Base-by-base conservation (phyloP, 805 yeast species). In the Saccharomycopsis sp. region DNA sequence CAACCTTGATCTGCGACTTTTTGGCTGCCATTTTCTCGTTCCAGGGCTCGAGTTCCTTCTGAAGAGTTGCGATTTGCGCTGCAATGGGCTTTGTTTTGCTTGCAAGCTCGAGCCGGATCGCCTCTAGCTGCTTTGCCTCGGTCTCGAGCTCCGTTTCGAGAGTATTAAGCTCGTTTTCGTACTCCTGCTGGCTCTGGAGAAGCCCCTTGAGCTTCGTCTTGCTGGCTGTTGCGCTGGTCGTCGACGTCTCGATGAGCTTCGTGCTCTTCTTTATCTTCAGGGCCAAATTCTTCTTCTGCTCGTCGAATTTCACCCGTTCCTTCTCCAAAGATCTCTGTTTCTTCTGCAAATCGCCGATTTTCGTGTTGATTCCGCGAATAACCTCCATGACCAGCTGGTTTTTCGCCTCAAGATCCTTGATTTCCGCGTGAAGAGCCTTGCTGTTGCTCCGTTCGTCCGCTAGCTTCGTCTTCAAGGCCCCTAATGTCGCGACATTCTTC, bases 1-100 rank as follows among this genome's bases (percentile, higher is more conserved):
- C 80, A n/a, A 89, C 78, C 55, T 84, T 80, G 5, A 87, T 78
- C 52, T 83, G 83, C 14, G 87, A 79, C 57, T 83, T 83, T 58
- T 85, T 84, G 15, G 79, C 78, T 60, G 80, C 84, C 34, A 91
- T 72, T 62, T 83, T 79, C 25, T 80, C 85, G 60, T 82, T 83
- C 92, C 96, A 90, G 0, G 98, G 99, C 64, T 88, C 92, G 3
- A 90, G 72, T 60, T 85, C 77, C 5, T 75, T 77, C 68, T 89
- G 92, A 47, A 84, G 72, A 14, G 67, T 65, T 63, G 82, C 87
- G 55, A 92, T 86, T 65, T 87, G 79, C 7, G 77, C 78, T 0
- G 92, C 81, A 57, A 86, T 78, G 1, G 73, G 83, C 9, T 83
- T 78, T 0, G 98, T 93, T 68, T 89, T 89, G 53, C 82, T 85